Evolutionary conservation across 805 yeast species (phyloP).

Genomic region (Metschnikowia lachancei): DNA sequence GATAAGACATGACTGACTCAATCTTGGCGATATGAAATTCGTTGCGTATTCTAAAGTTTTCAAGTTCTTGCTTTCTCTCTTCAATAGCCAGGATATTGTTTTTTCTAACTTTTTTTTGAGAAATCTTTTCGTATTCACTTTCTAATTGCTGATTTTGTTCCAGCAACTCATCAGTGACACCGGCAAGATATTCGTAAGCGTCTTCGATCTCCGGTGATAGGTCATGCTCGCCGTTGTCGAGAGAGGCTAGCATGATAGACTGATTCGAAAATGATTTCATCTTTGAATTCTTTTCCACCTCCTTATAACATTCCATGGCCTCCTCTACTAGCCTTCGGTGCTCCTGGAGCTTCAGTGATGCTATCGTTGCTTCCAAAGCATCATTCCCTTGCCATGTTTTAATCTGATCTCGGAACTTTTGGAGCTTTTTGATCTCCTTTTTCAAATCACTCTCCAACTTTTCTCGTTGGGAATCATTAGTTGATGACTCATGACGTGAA

Average conservation of each 20-base stretch:
- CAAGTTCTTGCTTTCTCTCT: slow-evolving; percentile 42
- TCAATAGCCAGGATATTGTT: slow-evolving; percentile 36
- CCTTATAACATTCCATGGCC: slow-evolving; percentile 46
- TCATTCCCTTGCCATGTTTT: slow-evolving; percentile 43
- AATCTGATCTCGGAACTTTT: slow-evolving; percentile 45
- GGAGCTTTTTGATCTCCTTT: slow-evolving; percentile 45
- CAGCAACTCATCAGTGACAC: slow-evolving; percentile 29
- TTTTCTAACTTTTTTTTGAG: slow-evolving; percentile 39
- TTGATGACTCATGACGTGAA: slow-evolving; percentile 40
- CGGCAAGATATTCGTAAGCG: slow-evolving; percentile 33
- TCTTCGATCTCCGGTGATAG: slow-evolving; percentile 36
- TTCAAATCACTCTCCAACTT: slow-evolving; percentile 44
- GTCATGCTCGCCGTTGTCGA: slow-evolving; percentile 22
- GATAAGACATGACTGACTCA: slow-evolving; percentile 28
- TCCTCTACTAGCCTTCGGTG: slow-evolving; percentile 42
- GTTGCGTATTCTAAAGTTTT: slow-evolving; percentile 28
- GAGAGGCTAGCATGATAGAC: slow-evolving; percentile 43
- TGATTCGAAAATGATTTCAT: slow-evolving; percentile 46
- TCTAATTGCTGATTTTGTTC: slow-evolving; percentile 38
- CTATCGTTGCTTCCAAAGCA: slow-evolving; percentile 22
- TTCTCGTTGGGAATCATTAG: slow-evolving; percentile 42
- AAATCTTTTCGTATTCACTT: slow-evolving; percentile 40
- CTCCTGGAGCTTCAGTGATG: slow-evolving; percentile 28
- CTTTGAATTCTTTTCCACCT: slow-evolving; percentile 42
- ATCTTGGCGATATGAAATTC: slow-evolving; percentile 40